Evolutionary conservation across 2,329 filamentous ascomycete genomes (phyloP).

Genomic region (Ophiosphaerella herpotricha): DNA sequence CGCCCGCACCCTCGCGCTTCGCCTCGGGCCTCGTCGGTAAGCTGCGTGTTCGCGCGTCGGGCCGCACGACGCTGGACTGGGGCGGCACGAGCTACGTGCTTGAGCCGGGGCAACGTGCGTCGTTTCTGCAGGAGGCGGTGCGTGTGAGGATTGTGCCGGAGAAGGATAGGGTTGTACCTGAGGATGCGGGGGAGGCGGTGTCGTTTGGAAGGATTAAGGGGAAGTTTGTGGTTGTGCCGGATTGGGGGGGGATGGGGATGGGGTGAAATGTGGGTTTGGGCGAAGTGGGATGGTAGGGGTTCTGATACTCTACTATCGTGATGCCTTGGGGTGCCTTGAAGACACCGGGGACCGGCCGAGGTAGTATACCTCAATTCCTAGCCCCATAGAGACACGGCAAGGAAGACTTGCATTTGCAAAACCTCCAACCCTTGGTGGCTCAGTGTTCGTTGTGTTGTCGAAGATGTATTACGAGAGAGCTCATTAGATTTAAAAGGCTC

Average conservation of each 20-base stretch:
- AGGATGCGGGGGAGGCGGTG: constrained; percentile 53
- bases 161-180: constrained; percentile 41
- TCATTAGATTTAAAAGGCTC: too few species aligned
- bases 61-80: constrained; percentile 66
- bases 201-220: constrained; percentile 66
- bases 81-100: constrained; percentile 64
- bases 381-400: too few species aligned
- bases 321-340: too few species aligned
- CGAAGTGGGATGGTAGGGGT: too few species aligned
- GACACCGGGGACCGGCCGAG: too few species aligned
- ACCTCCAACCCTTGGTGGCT: too few species aligned
- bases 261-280: constrained; percentile 52
- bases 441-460: too few species aligned
- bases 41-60: constrained; percentile 64
- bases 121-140: constrained; percentile 66
- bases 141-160: constrained; percentile 34
- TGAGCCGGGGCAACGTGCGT: constrained; percentile 59
- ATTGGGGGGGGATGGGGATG: constrained; percentile 60
- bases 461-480: too few species aligned
- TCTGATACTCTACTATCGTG: too few species aligned
- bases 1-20: constrained; percentile 41
- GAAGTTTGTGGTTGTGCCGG: constrained; percentile 66
- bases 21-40: constrained; percentile 64
- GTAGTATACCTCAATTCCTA: too few species aligned
- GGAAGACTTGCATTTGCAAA: too few species aligned